Evolutionary conservation across 768 basidiomycete genomes (phyloP), one percentile per base, ranked within the genome.

Genomic region (Calocybe cyanea): DNA sequence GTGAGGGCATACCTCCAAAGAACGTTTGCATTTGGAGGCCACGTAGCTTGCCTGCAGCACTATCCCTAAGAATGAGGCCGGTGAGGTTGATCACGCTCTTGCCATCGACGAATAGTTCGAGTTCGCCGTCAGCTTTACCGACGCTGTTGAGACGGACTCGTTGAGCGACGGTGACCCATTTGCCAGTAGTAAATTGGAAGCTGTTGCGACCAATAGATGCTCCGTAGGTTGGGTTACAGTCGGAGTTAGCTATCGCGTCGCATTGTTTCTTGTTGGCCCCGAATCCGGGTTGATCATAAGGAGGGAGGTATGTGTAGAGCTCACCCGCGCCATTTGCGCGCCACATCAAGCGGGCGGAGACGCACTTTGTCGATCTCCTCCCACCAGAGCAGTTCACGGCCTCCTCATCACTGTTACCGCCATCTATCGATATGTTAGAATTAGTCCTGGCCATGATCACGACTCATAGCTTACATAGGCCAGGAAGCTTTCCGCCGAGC

Each of bases 21-120:
- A 87, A 87, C n/a, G 85, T 83, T 66, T 87, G 81, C 72, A 82
- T 76, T 61, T 80, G 79, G 46, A 85, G 76, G 17, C 87, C 86
- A 25, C 78, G 72, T 56, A 88, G 75, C 50, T 69, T 71, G 32
- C 79, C 77, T 0, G 64, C 62, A 20, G 58, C 61, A 46, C 66
- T 67, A 49, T 76, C 69, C 39, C 79, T 67, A 24, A 87, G 65
- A 46, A 78, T 70, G 18, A 89, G 66, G 14, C 79, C 80, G 14
- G 51, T 55, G 31, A 81, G 73, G 44, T 69, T 75, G 59, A 88
- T 72, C 44, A 83, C 78, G 54, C 78, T 81, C 66, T 77, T 60
- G 30, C 85, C 87, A 50, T 81, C 73, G 32, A 76, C 75, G 60
- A 77, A 85, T 18, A 90, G 64, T 60, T 87, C 69, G 36, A 87